phyloP scores from a whole-genome alignment of 2,329 filamentous ascomycete genomes.

The Dactylella cylindrospora region DNA sequence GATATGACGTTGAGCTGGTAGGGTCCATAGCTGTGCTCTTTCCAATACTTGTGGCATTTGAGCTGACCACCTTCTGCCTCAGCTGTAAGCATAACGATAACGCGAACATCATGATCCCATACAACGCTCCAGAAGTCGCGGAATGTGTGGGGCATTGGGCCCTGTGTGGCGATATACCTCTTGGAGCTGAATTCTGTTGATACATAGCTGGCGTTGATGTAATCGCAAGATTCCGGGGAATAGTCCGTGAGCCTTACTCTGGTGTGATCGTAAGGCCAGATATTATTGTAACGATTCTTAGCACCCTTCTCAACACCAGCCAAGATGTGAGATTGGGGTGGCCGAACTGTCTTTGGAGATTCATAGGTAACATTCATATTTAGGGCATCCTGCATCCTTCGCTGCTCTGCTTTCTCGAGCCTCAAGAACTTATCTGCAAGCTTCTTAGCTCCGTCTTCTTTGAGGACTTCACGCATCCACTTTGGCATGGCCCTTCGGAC shows the following conservation, averaged over 20 bases:
- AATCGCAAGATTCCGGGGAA: slow-evolving; percentile 73
- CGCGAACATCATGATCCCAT: slow-evolving; percentile 93
- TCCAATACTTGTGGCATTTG: slow-evolving; percentile 96
- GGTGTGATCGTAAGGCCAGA: slow-evolving; percentile 92
- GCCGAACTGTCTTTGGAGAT: slow-evolving; percentile 62
- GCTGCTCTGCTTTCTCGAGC: slow-evolving; percentile 82
- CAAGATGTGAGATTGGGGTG: slow-evolving; percentile 53
- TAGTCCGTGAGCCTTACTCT: slow-evolving; percentile 76
- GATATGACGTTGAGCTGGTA: slow-evolving; percentile 75
- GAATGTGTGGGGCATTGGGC: slow-evolving; percentile 87
- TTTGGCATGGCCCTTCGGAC: slow-evolving; percentile 61
- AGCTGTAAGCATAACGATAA: slow-evolving; percentile 94
- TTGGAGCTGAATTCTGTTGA: slow-evolving; percentile 80
- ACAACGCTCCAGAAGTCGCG: slow-evolving; percentile 97
- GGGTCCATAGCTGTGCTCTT: slow-evolving; percentile 72
- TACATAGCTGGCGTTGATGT: slow-evolving; percentile 90
- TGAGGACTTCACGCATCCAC: slow-evolving; percentile 73
- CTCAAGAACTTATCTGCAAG: slow-evolving; percentile 80
- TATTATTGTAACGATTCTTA: slow-evolving; percentile 98
- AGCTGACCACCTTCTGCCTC: slow-evolving; percentile 89
- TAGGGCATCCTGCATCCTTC: slow-evolving; percentile 84
- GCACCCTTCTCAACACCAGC: slow-evolving; percentile 90
- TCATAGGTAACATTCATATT: slow-evolving; percentile 63
- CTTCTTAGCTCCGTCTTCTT: slow-evolving; percentile 70
- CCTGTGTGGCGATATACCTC: slow-evolving; percentile 92